Percentiles rank a stretch among this genome's conserved stretches.
These are phyloP conservation scores for Novymonas esmeraldas DNA, from an alignment of 208 protist genomes.

Conservation along the genomic window DNA sequence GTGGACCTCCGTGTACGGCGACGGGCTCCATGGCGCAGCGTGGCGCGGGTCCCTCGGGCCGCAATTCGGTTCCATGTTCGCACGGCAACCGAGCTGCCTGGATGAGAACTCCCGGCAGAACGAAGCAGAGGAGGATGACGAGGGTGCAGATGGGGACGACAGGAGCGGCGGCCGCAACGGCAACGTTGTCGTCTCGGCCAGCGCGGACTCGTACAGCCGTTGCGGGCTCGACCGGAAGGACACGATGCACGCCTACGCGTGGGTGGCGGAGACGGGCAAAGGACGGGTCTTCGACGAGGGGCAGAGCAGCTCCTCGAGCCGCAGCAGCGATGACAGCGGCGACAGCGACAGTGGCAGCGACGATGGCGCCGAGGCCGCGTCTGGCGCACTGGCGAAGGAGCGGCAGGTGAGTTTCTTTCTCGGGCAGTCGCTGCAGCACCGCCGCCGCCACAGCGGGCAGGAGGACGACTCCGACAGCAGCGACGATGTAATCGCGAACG, in stretches of 20 bases:
- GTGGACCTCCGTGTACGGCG: neutral
- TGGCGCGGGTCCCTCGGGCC: too few relatives aligned
- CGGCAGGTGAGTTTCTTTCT: too few relatives aligned
- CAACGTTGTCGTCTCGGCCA: too few relatives aligned
- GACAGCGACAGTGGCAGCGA: neutral
- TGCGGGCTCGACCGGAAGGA: neutral
- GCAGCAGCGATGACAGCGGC: neutral
- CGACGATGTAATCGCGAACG: neutral
- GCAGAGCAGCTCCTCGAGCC: neutral
- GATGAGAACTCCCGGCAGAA: neutral
- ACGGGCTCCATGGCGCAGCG: too few relatives aligned
- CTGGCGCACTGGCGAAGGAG: too few relatives aligned
- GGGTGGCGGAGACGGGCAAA: constrained; percentile 5
- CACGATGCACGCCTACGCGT: constrained; percentile 6
- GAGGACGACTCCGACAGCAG: neutral
- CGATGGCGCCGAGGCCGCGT: neutral
- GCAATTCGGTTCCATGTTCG: neutral
- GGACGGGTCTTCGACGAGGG: neutral
- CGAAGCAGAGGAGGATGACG: neutral
- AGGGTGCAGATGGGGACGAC: too few relatives aligned
- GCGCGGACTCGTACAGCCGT: neutral
- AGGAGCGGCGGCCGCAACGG: too few relatives aligned
- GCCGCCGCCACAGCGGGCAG: too few relatives aligned
- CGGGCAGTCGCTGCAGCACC: too few relatives aligned
- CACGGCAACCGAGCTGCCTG: neutral